A percentile compares a stretch with the other conserved stretches of the same genome.
These are phyloP conservation scores for Tirmania nivea DNA, from an alignment of 495 filamentous ascomycete species.

Conservation along the genomic window DNA sequence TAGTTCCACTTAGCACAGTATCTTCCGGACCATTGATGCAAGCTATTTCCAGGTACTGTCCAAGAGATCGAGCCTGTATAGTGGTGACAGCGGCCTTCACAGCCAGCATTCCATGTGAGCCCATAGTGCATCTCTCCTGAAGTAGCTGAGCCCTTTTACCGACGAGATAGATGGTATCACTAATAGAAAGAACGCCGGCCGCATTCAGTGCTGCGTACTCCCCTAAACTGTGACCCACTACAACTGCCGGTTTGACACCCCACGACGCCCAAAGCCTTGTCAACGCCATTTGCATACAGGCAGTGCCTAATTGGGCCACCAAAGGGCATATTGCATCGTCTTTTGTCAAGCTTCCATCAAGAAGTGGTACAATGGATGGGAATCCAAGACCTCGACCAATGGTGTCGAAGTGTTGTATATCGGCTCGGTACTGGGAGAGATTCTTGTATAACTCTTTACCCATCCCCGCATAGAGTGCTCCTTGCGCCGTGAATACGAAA, in stretches of 20 bases:
- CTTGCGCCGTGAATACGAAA: constrained; percentile 52
- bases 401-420: constrained; percentile 47
- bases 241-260: constrained; percentile 52
- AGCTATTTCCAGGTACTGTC: constrained; percentile 24
- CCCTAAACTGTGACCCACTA: constrained; percentile 66
- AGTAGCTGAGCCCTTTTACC: constrained; percentile 60
- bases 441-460: constrained; percentile 48
- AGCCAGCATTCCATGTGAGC: constrained; percentile 50
- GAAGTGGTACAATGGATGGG: constrained; percentile 42
- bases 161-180: constrained; percentile 61
- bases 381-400: constrained; percentile 48
- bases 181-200: constrained; percentile 55
- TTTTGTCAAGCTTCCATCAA: constrained; percentile 38
- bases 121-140: constrained; percentile 42
- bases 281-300: constrained; percentile 67
- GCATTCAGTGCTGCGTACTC: constrained; percentile 75
- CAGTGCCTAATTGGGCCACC: constrained; percentile 54
- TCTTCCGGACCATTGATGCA: constrained; percentile 42
- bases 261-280: constrained; percentile 59
- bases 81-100: constrained; percentile 23
- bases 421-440: constrained; percentile 41
- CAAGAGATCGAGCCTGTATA: constrained; percentile 9
- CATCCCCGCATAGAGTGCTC: constrained; percentile 42
- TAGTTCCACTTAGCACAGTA: constrained; percentile 38
- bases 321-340: constrained; percentile 45